Evolutionary conservation across 805 yeast genomes (phyloP), one percentile per base, ranked within the genome.

Genomic region (Kodamaea sagamina): DNA sequence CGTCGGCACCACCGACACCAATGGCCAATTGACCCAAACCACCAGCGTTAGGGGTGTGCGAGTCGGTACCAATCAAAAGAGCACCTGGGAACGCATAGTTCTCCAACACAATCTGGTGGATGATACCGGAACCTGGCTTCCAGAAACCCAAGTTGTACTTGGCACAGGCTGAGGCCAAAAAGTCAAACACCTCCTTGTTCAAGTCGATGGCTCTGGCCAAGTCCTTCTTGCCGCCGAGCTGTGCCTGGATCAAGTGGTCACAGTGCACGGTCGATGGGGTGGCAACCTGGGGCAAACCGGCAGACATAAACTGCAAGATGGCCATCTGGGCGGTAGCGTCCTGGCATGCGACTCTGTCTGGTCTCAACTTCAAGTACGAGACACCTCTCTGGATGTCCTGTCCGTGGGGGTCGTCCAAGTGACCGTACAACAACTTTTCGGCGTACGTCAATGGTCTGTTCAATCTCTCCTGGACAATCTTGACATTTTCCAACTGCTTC

Each of bases 1-100:
- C 99, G 71, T 93, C 99, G 43, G 99, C 99, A 75, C 99, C 99
- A 71, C 99, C 99, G 31, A 93, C 97, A 80, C 97, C 98, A 57
- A 90, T 90, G 55, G 97, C 97, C 61, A 90, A 81, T 74, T 88
- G 95, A 75, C 97, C 97, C 62, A 90, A 79, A 73, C 97, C 97
- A 78, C 97, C 97, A 47, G 97, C 97, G 69, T 90, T 90, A 49
- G 97, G 97, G 57, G 97, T 90, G 73, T 90, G 97, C 25, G 96
- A 89, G 74, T 90, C 97, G 45, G 97, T 90, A 77, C 97, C 97
- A 55, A 90, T 81, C 77, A 90, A 84, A 75, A 90, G 79, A 53
- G 92, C 88, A 74, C 98, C 98, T 67, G 98, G 98, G 81, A 86
- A 88, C 48, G 96, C 93, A 71, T 87, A 90, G 78, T 90, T 92